Evolutionary conservation across 2,329 filamentous ascomycete genomes (phyloP), one percentile per base, ranked within the genome.

Genomic region (Fusarium torulosum): DNA sequence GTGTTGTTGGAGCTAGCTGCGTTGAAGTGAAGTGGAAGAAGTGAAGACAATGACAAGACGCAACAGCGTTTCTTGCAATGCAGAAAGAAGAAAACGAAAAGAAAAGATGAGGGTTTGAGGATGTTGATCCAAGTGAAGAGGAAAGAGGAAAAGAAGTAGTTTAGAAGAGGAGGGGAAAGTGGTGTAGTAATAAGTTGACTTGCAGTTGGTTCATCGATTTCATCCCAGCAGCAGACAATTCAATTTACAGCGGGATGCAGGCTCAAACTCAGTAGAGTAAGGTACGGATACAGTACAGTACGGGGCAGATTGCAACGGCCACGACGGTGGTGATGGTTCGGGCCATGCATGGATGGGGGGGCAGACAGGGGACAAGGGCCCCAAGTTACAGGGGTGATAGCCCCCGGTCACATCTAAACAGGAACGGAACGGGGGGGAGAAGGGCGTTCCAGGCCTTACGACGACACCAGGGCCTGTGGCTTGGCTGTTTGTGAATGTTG

Each of bases 1-100:
- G 67, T 71, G 74, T 75, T 75, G 61, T 67, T 60, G 59, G 70
- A 69, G 63, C 69, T 59, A 63, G 75, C 74, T 75, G 75, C 71
- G 71, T 59, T 75, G 79, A 59, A 63, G 37, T 7, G 76, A 79
- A 76, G 76, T 77, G 76, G 76, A 71, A 75, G 70, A 71, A 73
- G 72, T 70, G 62, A 66, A 61, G 44, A 68, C 60, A 63, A 70
- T 44, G 51, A 70, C 64, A 63, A 70, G 60, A 74, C 72, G 71
- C 71, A 69, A 66, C 72, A 74, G 72, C 72, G 72, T 66, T 73
- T 63, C 59, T 58, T 69, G 60, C 57, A 50, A 60, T 52, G 56
- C 47, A 72, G 63, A 63, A 52, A 71, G 61, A 63, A 67, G 59
- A 67, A 66, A 64, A 68, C 70, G 66, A 72, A 69, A 69, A 61